These are phyloP conservation scores for Asterionellopsis glacialis DNA, from an alignment of 108 stramenopile genomes.

Conservation along the genomic window DNA sequence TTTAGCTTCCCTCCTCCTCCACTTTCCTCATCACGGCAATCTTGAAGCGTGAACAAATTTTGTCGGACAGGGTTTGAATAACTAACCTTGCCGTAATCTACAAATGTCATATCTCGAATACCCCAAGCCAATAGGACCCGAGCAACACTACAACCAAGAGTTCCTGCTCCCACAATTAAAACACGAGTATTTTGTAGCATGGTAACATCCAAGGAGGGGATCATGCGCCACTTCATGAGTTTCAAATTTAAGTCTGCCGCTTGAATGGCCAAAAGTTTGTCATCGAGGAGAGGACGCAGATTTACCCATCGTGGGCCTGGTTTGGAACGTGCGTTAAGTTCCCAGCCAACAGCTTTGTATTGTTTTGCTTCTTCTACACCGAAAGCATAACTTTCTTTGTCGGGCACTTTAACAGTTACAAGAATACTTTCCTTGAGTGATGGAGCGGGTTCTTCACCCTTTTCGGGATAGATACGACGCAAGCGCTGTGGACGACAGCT, in stretches of 20 bases:
- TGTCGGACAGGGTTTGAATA: constrained; percentile 98
- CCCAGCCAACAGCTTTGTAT: constrained; percentile 77
- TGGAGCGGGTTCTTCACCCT: neutral
- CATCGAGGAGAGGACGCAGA: constrained; percentile 68
- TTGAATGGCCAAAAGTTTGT: constrained; percentile 78
- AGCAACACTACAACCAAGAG: constrained; percentile 95
- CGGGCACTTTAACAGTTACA: constrained; percentile 48
- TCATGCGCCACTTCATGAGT: constrained; percentile 97
- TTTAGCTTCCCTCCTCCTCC: constrained; percentile 70
- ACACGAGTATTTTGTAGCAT: constrained; percentile 69
- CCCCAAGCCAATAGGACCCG: constrained; percentile 95
- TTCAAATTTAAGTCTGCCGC: constrained; percentile 93
- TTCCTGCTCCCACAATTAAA: constrained; percentile 94
- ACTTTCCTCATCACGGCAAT: constrained; percentile 60
- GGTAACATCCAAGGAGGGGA: constrained; percentile 88
- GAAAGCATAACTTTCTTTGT: constrained; percentile 46
- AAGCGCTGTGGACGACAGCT: constrained; percentile 46
- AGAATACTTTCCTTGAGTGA: constrained; percentile 36
- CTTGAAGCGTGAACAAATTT: constrained; percentile 85
- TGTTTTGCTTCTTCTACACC: constrained; percentile 5
- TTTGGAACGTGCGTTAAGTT: constrained; percentile 68
- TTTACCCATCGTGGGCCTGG: constrained; percentile 79
- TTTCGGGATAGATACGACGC: constrained; percentile 30
- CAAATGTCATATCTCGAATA: constrained; percentile 88
- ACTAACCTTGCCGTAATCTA: constrained; percentile 92